Conservation (phyloP, 2,329 filamentous ascomycete species). For the Trichoderma guizhouense region DNA sequence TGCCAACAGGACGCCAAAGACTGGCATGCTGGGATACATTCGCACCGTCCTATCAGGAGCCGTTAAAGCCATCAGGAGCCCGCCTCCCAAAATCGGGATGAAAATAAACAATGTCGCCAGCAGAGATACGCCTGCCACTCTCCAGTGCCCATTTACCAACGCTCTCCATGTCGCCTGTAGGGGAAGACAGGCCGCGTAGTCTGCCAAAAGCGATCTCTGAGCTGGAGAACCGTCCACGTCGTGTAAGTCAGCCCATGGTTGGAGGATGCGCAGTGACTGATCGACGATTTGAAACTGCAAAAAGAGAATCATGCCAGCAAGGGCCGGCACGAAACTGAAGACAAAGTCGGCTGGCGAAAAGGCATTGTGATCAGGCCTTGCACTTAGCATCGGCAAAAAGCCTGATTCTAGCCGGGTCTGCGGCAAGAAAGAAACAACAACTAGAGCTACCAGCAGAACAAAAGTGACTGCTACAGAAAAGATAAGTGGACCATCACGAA, state of each 20-base stretch:
- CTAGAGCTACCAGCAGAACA: constrained; percentile 64
- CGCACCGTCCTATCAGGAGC: constrained; percentile 48
- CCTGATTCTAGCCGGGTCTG: constrained; percentile 62
- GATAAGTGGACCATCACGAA: constrained; percentile 64
- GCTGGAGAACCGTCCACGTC: constrained; percentile 58
- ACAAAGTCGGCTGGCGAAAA: constrained; percentile 88
- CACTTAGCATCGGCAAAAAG: constrained; percentile 66
- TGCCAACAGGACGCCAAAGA: constrained; percentile 69
- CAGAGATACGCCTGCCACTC: constrained; percentile 59
- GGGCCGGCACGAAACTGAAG: constrained; percentile 71
- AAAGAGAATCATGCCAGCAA: constrained; percentile 65
- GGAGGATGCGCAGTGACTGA: constrained; percentile 60
- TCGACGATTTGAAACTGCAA: constrained; percentile 66
- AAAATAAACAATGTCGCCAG: constrained; percentile 57
- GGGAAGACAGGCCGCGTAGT: constrained; percentile 67
- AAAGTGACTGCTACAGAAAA: constrained; percentile 60
- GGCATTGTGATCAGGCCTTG: constrained; percentile 56
- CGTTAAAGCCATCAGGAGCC: constrained; percentile 71
- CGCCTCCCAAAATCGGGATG: constrained; percentile 65
- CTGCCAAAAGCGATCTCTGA: constrained; percentile 61
- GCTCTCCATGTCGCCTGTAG: constrained; percentile 58
- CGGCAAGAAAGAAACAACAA: constrained; percentile 76
- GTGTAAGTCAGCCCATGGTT: constrained; percentile 65
- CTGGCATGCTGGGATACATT: constrained; percentile 71
- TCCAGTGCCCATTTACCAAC: constrained; percentile 58